Conservation (phyloP, 306 rosid species). For the Erythrophleum fordii region DNA sequence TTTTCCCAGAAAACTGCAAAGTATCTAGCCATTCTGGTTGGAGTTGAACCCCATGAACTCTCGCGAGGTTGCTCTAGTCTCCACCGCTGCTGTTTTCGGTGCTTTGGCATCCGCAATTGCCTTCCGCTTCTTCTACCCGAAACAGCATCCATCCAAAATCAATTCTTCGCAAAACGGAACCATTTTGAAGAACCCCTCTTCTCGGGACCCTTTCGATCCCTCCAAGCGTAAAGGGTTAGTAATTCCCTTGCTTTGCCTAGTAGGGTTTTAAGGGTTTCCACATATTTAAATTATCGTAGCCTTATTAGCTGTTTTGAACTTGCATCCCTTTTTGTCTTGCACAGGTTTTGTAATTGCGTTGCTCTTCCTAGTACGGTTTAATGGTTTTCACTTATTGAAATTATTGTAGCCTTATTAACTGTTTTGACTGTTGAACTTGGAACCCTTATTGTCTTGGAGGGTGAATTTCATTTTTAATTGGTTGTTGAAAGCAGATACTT, state of each 20-base stretch:
- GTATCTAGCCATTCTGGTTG: background rate
- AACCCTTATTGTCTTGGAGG: background rate
- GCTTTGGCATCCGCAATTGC: slow-evolving; percentile 71
- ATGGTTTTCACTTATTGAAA: background rate
- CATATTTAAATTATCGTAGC: background rate
- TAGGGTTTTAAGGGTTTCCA: slow-evolving; percentile 4
- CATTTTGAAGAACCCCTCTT: slow-evolving; percentile 38
- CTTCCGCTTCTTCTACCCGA: slow-evolving; percentile 57
- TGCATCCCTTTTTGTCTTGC: background rate
- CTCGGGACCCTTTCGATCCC: slow-evolving; percentile 72
- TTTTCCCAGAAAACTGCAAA: background rate
- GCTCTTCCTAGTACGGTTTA: background rate
- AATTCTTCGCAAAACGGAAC: slow-evolving; percentile 46
- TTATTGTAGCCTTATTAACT: background rate
- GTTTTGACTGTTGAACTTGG: background rate
- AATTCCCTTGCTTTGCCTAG: background rate
- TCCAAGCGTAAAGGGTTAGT: slow-evolving; percentile 76
- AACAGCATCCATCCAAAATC: slow-evolving; percentile 22
- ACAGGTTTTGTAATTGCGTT: background rate
- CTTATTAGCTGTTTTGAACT: background rate
- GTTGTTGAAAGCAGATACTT: slow-evolving; percentile 55
- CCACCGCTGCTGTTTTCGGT: slow-evolving; percentile 69
- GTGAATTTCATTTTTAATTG: background rate
- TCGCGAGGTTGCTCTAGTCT: slow-evolving; percentile 60
- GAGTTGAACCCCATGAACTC: slow-evolving; percentile 57